phyloP scores from a whole-genome alignment of 805 yeast genomes.

The Saturnispora ahearnii region DNA sequence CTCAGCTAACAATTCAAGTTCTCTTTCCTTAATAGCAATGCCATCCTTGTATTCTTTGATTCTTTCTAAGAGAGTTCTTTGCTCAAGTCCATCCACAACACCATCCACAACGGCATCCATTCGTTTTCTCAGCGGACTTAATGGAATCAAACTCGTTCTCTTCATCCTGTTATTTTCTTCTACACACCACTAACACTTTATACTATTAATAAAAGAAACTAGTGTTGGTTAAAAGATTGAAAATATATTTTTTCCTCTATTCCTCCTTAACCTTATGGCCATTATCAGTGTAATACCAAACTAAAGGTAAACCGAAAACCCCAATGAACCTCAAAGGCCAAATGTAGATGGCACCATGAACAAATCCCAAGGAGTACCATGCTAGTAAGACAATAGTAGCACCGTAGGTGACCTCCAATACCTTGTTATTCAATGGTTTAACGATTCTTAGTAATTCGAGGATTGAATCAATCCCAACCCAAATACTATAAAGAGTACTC shows the following conservation, averaged over 20 bases:
- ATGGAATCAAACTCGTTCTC: constrained; percentile 1
- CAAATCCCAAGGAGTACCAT: constrained; percentile 3
- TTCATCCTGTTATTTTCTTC: not conserved
- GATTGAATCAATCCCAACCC: constrained; percentile 2
- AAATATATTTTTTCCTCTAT: not conserved
- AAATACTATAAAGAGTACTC: not conserved
- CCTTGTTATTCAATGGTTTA: not conserved
- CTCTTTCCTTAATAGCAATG: constrained; percentile 1
- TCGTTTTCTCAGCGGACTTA: constrained; percentile 1
- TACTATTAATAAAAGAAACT: not conserved
- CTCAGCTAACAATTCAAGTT: not conserved
- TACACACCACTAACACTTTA: too few species aligned
- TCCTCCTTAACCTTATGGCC: constrained; percentile 1
- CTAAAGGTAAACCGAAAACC: constrained; percentile 1
- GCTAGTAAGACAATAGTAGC: constrained; percentile 1
- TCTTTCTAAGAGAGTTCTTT: not conserved
- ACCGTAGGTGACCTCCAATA: not conserved
- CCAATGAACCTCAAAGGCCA: constrained; percentile 1
- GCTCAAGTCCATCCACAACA: constrained; percentile 6
- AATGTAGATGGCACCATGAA: not conserved
- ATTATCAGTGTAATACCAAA: constrained; percentile 1
- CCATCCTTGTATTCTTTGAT: constrained; percentile 5
- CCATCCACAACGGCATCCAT: constrained; percentile 1
- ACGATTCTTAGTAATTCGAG: constrained; percentile 1
- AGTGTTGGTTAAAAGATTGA: not conserved